These are phyloP conservation scores for Boletus sp. DNA, from an alignment of 1,284 basidiomycete genomes.

Conservation along the genomic window DNA sequence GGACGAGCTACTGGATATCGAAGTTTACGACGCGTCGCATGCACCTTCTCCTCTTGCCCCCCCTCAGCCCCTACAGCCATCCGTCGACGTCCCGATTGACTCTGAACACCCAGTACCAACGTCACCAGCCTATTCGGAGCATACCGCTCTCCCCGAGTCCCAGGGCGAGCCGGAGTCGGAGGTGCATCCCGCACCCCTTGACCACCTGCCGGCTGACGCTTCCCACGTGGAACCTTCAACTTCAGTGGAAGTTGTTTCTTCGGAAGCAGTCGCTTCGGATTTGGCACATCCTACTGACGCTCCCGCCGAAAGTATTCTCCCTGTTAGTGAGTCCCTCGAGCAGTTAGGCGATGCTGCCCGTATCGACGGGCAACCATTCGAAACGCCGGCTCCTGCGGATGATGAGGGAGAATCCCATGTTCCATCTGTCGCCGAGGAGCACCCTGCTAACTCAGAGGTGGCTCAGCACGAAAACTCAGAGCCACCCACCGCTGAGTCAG, in stretches of 20 bases:
- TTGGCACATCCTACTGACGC: constrained; percentile 3
- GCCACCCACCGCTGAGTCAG: constrained; percentile 8
- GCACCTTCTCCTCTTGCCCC: constrained; percentile 31
- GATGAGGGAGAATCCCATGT: constrained; percentile 3
- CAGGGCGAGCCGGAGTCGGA: constrained; percentile 12
- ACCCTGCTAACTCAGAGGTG: constrained; percentile 3
- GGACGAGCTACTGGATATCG: constrained; percentile 52
- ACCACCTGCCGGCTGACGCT: constrained; percentile 17
- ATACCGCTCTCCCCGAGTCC: constrained; percentile 1
- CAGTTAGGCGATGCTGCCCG: constrained; percentile 7
- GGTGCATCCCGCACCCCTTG: constrained; percentile 11
- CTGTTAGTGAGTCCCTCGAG: constrained; percentile 23
- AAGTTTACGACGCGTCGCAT: constrained; percentile 56
- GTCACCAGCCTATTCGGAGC: constrained; percentile 8
- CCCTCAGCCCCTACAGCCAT: constrained; percentile 18
- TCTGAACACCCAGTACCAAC: constrained; percentile 11
- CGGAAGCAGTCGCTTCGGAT: constrained; percentile 4
- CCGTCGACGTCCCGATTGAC: constrained; percentile 17
- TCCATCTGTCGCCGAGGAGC: constrained; percentile 7
- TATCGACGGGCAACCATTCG: constrained; percentile 3
- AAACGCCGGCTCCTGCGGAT: constrained; percentile 2
- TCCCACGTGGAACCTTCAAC: constrained; percentile 14
- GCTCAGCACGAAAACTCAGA: constrained; percentile 13
- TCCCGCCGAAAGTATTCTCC: constrained; percentile 5
- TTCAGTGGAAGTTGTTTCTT: constrained; percentile 6